Conservation (phyloP, 2,329 filamentous ascomycete genomes). For the Pseudogymnoascus pannorum region DNA sequence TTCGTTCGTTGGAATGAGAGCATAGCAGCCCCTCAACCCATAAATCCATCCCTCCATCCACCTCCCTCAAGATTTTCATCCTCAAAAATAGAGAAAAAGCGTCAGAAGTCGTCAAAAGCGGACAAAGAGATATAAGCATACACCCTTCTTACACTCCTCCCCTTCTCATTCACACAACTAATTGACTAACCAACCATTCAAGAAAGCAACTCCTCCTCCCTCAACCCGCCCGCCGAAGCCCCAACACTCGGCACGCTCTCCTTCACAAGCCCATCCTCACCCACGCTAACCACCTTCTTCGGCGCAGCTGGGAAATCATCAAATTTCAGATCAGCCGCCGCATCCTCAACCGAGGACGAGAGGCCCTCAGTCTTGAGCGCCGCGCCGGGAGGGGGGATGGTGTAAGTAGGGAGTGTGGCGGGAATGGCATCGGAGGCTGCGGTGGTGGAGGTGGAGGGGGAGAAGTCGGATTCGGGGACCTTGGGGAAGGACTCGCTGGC, state of each 20-base stretch:
- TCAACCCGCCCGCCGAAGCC: neutral
- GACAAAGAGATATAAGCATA: neutral
- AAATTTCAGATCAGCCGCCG: neutral
- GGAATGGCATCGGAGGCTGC: neutral
- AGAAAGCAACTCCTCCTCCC: neutral
- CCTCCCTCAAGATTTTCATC: neutral
- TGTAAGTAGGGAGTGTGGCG: neutral
- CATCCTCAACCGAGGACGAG: neutral
- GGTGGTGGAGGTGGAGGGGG: neutral
- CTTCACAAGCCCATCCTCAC: neutral
- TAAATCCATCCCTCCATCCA: neutral
- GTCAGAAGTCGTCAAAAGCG: neutral
- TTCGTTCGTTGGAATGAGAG: neutral
- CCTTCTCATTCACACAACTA: neutral
- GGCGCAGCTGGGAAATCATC: neutral
- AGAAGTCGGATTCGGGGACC: no score
- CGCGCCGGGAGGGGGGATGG: neutral
- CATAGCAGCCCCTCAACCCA: no score
- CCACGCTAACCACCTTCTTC: neutral
- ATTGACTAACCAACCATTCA: no score
- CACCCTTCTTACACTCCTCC: neutral
- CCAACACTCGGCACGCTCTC: neutral
- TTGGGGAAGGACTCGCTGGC: neutral
- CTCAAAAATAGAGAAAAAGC: neutral
- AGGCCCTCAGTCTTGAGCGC: neutral